Base-by-base conservation (phyloP, 768 basidiomycete genomes). In the Sporobolomyces roseus region DNA sequence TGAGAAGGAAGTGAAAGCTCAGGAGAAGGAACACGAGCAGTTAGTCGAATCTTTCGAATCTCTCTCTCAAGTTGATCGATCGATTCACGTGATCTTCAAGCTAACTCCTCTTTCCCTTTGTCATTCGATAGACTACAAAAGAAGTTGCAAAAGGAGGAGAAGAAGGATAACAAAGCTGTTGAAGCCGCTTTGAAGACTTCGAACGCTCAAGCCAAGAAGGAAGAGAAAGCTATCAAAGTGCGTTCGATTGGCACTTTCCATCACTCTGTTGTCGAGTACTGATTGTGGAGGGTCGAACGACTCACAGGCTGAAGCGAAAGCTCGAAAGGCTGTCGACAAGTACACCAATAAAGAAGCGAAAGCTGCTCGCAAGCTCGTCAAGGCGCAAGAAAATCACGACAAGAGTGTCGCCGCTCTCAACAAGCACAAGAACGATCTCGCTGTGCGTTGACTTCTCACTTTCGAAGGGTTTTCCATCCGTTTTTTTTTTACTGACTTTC, bases 1-100 rank as follows among this genome's bases (percentile, higher is more conserved):
- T 19, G 48, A 56, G 16, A 50, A 54, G 5, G 45, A 51, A 23
- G 5, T 59, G 23, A 66, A 65, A 54, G n/a, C 29, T 54, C 54
- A 56, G 8, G 69, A 70, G 69, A 70, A 70, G 58, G 52, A 67
- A 49, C 60, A 64, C 52, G 67, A 72, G 63, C 35, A 61, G 70
- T 70, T 16, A 30, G 38, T 41, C 38, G 69, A 43, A 30, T 58
- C 36, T 36, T 19, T 41, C 36, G 7, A 13, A 6, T 46, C 21
- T 23, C 45, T 46, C 45, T 46, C 21, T 46, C 45, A 17, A 41
- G 38, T 41, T 41, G 38, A 41, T n/a, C n/a, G n/a, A n/a, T n/a
- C n/a, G n/a, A n/a, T n/a, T n/a, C n/a, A n/a, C n/a, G n/a, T n/a
- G n/a, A n/a, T n/a, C n/a, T n/a, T n/a, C n/a, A n/a, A n/a, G n/a